Conservation (phyloP, 129 eudicot genomes). For the Tagetes patula region DNA sequence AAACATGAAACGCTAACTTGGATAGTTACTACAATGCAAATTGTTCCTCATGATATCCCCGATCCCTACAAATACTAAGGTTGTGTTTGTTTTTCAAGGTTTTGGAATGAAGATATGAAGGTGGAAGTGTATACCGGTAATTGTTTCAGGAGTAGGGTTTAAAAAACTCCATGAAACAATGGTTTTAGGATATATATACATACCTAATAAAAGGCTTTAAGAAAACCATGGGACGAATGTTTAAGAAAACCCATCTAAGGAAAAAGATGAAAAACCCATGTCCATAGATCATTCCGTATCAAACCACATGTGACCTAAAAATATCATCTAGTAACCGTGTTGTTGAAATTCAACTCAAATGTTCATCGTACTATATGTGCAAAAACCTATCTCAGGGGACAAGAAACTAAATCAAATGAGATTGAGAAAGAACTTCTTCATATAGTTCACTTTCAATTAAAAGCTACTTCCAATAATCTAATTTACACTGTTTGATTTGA, state of each 20-base stretch:
- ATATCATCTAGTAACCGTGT: background rate
- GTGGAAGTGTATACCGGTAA: background rate
- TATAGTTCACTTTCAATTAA: background rate
- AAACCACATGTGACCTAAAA: background rate
- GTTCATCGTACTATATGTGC: background rate
- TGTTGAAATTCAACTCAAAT: background rate
- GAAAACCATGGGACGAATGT: background rate
- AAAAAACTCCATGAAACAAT: background rate
- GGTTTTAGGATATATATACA: background rate
- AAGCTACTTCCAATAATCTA: background rate
- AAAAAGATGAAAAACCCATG: background rate
- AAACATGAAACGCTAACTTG: background rate
- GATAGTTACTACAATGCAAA: constrained; percentile 2
- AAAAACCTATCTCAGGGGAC: background rate
- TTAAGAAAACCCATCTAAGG: background rate
- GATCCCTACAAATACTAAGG: background rate
- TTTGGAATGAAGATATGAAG: background rate
- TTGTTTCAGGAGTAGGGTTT: background rate
- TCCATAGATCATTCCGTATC: background rate
- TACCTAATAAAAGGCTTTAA: background rate
- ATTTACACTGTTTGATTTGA: background rate
- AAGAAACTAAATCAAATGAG: background rate
- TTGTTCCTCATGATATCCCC: background rate
- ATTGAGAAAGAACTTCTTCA: background rate
- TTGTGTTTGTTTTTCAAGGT: constrained; percentile 2